Base-by-base conservation (phyloP, 2,329 filamentous ascomycete species). In the Nemania sp. region DNA sequence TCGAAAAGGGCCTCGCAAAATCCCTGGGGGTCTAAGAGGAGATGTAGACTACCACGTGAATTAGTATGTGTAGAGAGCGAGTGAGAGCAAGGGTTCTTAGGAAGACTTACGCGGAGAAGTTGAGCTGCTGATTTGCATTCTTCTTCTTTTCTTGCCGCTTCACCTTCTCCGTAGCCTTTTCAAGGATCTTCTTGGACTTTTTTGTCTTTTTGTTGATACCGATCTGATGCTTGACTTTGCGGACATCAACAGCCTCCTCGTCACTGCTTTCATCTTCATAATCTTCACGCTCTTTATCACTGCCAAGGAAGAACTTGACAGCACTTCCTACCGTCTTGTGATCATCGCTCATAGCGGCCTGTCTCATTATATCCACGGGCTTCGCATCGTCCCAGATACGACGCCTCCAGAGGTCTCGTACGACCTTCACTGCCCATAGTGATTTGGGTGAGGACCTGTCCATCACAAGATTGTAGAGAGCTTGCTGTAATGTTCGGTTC, bases 361-460 rank as follows among this genome's bases (percentile, higher is more conserved):
- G 92, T 81, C 97, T 97, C 94, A 99, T 98, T 72, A 98, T 93
- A 76, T 97, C 94, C n/a, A 98, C 96, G 0, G 95, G 90, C 79
- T 94, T 96, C 1, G 94, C 89, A 76, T 99, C 96, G 10, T 92
- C 93, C 96, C 96, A 99, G 71, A 98, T 90, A 75, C 98, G 94
- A 54, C 95, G 88, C 81, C 94, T 97, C 96, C 96, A 99, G 77
- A 99, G 84, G 82, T 99, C 96, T 70, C 95, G 88, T 3, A 94
- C 97, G 71, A 99, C 88, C 80, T 98, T 98, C 69, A 98, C 93
- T 3, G 96, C 94, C 96, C 96, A 99, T 57, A 99, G 86, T 3
- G 92, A 93, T 76, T 97, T 96, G 0, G 93, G 87, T 0, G 94
- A 97, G 8, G 92, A 86, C 49, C 92, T 89, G 79, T 99, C 95